These are phyloP conservation scores for Fomitopsis schrenkii DNA, from an alignment of 1,284 basidiomycete genomes.

Conservation along the genomic window DNA sequence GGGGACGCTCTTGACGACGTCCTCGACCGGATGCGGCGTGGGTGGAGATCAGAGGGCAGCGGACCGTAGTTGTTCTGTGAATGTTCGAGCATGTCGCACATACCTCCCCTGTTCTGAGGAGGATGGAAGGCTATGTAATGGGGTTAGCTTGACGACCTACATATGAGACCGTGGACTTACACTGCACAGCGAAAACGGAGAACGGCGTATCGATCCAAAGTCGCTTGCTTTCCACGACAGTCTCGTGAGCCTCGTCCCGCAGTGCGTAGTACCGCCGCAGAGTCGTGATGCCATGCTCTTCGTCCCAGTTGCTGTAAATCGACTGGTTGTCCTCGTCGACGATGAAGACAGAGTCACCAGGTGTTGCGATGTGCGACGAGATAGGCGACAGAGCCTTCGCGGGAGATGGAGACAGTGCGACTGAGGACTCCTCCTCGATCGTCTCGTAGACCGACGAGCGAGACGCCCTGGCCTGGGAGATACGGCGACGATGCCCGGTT, in stretches of 20 bases:
- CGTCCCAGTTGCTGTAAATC: slow-evolving; percentile 53
- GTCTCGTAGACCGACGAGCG: slow-evolving; percentile 73
- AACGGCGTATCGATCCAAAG: slow-evolving; percentile 70
- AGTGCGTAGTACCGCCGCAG: slow-evolving; percentile 67
- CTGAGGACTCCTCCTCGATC: slow-evolving; percentile 64
- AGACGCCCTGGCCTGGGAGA: slow-evolving; percentile 58
- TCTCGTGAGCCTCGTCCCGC: slow-evolving; percentile 61
- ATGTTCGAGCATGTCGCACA: slow-evolving; percentile 69
- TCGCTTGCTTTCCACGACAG: slow-evolving; percentile 62
- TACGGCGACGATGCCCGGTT: slow-evolving; percentile 63
- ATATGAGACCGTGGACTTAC: slow-evolving; percentile 38
- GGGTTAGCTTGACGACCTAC: neutral
- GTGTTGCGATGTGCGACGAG: slow-evolving; percentile 9
- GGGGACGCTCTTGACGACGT: slow-evolving; percentile 69
- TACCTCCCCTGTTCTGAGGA: slow-evolving; percentile 56
- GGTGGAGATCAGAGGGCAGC: slow-evolving; percentile 63
- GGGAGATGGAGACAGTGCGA: slow-evolving; percentile 34
- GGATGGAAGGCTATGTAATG: slow-evolving; percentile 59
- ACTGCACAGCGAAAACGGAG: slow-evolving; percentile 65
- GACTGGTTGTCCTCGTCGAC: slow-evolving; percentile 54
- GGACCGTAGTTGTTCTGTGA: slow-evolving; percentile 67
- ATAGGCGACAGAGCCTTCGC: slow-evolving; percentile 12
- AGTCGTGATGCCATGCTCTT: slow-evolving; percentile 56
- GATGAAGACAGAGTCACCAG: slow-evolving; percentile 44
- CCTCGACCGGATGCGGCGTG: slow-evolving; percentile 55